Evolutionary conservation across 306 rosid species (phyloP).

Genomic region (Boehmeria nivea): DNA sequence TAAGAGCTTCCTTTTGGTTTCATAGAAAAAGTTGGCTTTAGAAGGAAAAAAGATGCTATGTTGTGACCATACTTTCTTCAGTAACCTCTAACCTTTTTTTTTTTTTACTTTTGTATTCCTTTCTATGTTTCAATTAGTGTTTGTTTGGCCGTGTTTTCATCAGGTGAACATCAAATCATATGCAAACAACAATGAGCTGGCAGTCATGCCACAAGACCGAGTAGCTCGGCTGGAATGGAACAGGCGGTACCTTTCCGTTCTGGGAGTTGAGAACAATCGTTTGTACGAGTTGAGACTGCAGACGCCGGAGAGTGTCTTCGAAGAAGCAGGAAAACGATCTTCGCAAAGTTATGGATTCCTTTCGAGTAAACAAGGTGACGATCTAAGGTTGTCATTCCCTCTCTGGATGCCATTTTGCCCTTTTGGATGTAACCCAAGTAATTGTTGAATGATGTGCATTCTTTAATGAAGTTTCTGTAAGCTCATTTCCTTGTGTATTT

Average conservation of each 20-base stretch:
- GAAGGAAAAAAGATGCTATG: background rate
- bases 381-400: conserved; percentile 7
- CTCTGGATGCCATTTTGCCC: conserved; percentile 2
- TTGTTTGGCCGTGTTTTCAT: background rate
- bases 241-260: conserved; percentile 82
- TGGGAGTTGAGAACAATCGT: conserved; percentile 86
- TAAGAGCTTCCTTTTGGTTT: background rate
- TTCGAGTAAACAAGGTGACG: conserved; percentile 69
- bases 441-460: conserved; percentile 1
- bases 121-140: background rate
- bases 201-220: conserved; percentile 90
- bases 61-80: no score
- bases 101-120: background rate
- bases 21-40: background rate
- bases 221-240: conserved; percentile 86
- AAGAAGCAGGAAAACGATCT: conserved; percentile 71
- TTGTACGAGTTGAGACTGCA: conserved; percentile 90
- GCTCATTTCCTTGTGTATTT: no score
- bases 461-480: background rate
- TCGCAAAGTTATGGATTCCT: conserved; percentile 81
- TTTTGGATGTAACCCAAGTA: background rate
- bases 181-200: conserved; percentile 87
- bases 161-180: conserved; percentile 93
- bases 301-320: conserved; percentile 73
- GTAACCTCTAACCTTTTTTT: no score